Evolutionary conservation across 1,284 basidiomycete species (phyloP).

Genomic region (Athelia psychrophila): DNA sequence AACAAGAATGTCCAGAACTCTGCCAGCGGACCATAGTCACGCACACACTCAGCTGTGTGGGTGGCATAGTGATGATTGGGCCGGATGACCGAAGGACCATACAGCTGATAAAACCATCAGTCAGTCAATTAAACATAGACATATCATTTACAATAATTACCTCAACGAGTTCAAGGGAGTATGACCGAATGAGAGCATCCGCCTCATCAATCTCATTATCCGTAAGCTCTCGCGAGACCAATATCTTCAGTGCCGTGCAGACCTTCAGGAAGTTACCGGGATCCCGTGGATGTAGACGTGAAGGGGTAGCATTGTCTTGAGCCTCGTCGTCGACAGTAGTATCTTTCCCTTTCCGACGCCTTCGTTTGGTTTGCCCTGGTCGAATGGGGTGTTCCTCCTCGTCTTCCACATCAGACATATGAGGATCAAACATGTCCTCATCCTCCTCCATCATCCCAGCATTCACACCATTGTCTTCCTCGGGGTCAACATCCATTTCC

Average conservation of each 20-base stretch:
- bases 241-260: neutral
- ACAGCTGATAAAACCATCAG: no score
- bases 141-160: neutral
- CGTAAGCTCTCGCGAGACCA: neutral
- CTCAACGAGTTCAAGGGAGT: neutral
- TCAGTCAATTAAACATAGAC: neutral
- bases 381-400: no score
- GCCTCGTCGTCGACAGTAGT: neutral
- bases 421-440: no score
- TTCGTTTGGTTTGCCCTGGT: no score
- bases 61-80: constrained; percentile 17
- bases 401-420: no score
- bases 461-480: no score
- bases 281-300: neutral
- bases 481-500: no score
- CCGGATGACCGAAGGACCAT: constrained; percentile 12
- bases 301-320: neutral
- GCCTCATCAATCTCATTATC: neutral
- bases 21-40: constrained; percentile 19
- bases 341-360: neutral
- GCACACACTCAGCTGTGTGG: constrained; percentile 12
- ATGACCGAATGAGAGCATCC: constrained; percentile 1
- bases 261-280: constrained; percentile 4
- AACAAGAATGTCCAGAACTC: constrained; percentile 25
- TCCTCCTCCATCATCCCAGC: no score